Evolutionary conservation across 1,139 yeast species (phyloP).

Genomic region (Sugiyamaella sp.): DNA sequence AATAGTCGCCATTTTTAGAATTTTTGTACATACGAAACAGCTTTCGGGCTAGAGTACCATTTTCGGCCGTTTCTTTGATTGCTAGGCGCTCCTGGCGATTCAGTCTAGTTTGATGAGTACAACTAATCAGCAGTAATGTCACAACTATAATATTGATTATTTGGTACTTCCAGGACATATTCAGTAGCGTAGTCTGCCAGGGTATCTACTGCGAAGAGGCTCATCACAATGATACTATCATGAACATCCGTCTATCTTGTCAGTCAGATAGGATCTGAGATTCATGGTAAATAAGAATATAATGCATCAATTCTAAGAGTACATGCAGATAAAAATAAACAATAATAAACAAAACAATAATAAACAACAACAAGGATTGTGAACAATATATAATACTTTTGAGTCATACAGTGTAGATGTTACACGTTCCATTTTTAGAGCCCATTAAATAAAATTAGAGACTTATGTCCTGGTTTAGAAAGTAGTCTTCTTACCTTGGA

Average conservation of each 20-base stretch:
- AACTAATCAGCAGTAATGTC: neutral
- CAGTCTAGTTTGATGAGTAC: slow-evolving; percentile 14
- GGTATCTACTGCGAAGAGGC: too few relatives aligned
- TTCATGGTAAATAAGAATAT: slow-evolving; percentile 5
- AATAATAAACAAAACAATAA: slow-evolving; percentile 10
- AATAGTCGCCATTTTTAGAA: slow-evolving; percentile 19
- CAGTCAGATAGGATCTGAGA: neutral
- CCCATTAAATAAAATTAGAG: neutral
- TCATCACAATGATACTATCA: too few relatives aligned
- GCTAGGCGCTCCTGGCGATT: slow-evolving; percentile 14
- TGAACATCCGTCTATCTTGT: too few relatives aligned
- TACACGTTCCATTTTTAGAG: neutral
- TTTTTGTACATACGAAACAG: slow-evolving; percentile 17
- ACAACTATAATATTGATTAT: slow-evolving; percentile 9
- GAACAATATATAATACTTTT: slow-evolving; percentile 18
- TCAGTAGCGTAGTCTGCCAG: too few relatives aligned
- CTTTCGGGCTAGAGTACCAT: slow-evolving; percentile 14
- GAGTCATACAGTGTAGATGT: slow-evolving; percentile 6
- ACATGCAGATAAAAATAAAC: slow-evolving; percentile 14
- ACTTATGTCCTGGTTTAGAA: slow-evolving; percentile 27
- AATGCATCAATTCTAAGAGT: slow-evolving; percentile 20
- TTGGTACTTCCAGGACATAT: slow-evolving; percentile 5
- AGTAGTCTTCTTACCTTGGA: slow-evolving; percentile 45
- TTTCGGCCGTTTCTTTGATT: slow-evolving; percentile 13
- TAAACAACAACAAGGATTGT: slow-evolving; percentile 9